Conservation (phyloP, 2,329 filamentous ascomycete species). For the Stagonosporopsis chrysanthemi region DNA sequence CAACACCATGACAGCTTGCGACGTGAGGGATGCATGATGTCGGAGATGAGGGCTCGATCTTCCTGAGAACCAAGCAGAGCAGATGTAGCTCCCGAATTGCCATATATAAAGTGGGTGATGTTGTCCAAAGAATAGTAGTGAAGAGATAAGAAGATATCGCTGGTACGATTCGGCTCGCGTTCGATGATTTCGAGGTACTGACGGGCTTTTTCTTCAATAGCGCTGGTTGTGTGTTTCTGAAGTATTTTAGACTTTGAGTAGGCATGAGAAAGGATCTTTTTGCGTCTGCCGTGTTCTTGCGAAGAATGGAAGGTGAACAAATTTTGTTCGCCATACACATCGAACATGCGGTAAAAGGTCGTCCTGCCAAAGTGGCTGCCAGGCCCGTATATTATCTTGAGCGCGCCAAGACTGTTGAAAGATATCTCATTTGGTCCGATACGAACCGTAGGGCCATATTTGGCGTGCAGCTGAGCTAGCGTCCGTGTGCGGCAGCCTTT, state of each 20-base stretch:
- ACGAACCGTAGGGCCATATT: not conserved
- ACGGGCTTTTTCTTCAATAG: not conserved
- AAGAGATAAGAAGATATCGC: not conserved
- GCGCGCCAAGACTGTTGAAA: not conserved
- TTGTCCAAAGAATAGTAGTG: conserved; percentile 4
- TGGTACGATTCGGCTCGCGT: not conserved
- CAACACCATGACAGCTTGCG: not conserved
- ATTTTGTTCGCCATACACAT: conserved; percentile 1
- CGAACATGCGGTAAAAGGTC: conserved; percentile 1
- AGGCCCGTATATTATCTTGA: conserved; percentile 1
- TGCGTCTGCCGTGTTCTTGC: conserved; percentile 1
- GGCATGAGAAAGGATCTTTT: not conserved
- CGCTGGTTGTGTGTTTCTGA: not conserved
- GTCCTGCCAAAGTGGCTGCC: conserved; percentile 2
- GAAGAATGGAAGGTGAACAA: not conserved
- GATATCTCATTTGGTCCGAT: conserved; percentile 3
- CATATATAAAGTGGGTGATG: conserved; percentile 6
- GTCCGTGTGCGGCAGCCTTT: not conserved
- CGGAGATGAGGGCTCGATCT: not conserved
- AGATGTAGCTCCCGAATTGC: not conserved
- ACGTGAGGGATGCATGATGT: conserved; percentile 1
- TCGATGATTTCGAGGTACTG: conserved; percentile 1
- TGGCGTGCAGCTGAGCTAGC: not conserved
- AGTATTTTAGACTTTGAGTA: conserved; percentile 1
- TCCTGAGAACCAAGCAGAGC: not conserved